Evolutionary conservation across 176 grass and related monocot genomes (phyloP), one percentile per base, ranked within the genome.

Genomic region (Puya raimondii): DNA sequence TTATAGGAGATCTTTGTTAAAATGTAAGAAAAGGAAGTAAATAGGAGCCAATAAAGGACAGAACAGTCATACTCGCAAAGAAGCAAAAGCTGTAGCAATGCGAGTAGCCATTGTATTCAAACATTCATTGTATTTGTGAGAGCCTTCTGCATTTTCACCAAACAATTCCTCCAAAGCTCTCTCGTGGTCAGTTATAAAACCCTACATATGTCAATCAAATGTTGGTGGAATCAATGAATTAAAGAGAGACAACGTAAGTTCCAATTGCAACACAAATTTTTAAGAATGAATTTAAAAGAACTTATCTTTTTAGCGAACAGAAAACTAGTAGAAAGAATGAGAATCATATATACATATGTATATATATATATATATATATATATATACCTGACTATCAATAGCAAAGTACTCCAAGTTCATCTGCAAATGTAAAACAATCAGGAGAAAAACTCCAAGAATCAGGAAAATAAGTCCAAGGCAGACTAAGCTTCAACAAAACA

Each of bases 381-480:
- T 9, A 71, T 63, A 50, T 96, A 96, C 91, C 87, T 96, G 91
- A 63, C 72, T 84, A 76, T 96, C 91, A 74, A 96, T 84, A 64
- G 85, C 79, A 79, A 91, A 88, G 25, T 96, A 91, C 65, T 96
- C 91, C 85, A 96, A 65, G 68, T 96, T 96, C 71, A 87, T 84
- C 91, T 96, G 91, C 64, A 92, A 85, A 77, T 70, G 57, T 48
- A 56, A 47, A 3, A 48, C 48, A 74, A 56, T 57, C 12, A 59
- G 12, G 53, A 52, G 11, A 59, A 48, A 23, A 17, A 59, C 17
- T 63, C 42, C 23, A 3, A 48, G 47, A 74, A 56, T 57, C 17
- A 59, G 12, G 53, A 52, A 22, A 59, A 48, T 49, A 17, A 59
- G 21, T 61, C 17, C 16, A 20, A 61, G 16, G 21, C 17, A 22